Base-by-base conservation (phyloP, 257 asterid genomes). In the Anisodus tanguticus region DNA sequence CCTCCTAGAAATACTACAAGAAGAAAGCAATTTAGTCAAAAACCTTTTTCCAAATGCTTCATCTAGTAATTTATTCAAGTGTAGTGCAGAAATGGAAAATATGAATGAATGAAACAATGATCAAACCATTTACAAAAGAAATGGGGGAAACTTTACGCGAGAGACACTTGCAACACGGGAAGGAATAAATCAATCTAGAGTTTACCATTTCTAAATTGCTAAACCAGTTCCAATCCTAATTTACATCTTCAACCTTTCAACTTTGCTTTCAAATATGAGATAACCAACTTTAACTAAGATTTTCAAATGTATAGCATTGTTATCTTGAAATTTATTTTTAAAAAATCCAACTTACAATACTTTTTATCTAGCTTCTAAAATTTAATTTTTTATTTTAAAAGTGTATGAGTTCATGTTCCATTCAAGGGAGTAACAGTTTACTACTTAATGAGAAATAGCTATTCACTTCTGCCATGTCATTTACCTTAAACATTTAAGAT, bases 1-100 rank as follows among this genome's bases (percentile, higher is more conserved):
- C 87, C 87, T 59, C 81, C 86, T 79, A 64, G 68, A 84, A 57
- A 35, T 19, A 39, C 60, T 81, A 49, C 41, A 67, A 82, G 66
- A 82, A 49, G 66, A 82, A 49, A 49, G 49, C 17, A 66, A 49
- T 10, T 68, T 26, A 70, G 66, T 66, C 8, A 51, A 66, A 11
- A 47, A 67, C 64, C 57, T 45, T 43, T 17, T 26, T 53, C 35
- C 45, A 66, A 82, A 82, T 64, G 80, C n/a, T 16, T 41, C 83
- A 80, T 80, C n/a, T 80, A 37, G 37, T 15, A 68, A 68, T 6
- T 68, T 68, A 68, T 17, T 43, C 35, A 70, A 70, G 55, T 43
- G 79, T 43, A 70, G 57, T 70, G 79, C 57, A 39, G 8, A 68
- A 68, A 15, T 68, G 26, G 77, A 37, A 22, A 68, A 39, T 39